Evolutionary conservation across 2,329 filamentous ascomycete genomes (phyloP).

Genomic region (Colletotrichum liaoningense): DNA sequence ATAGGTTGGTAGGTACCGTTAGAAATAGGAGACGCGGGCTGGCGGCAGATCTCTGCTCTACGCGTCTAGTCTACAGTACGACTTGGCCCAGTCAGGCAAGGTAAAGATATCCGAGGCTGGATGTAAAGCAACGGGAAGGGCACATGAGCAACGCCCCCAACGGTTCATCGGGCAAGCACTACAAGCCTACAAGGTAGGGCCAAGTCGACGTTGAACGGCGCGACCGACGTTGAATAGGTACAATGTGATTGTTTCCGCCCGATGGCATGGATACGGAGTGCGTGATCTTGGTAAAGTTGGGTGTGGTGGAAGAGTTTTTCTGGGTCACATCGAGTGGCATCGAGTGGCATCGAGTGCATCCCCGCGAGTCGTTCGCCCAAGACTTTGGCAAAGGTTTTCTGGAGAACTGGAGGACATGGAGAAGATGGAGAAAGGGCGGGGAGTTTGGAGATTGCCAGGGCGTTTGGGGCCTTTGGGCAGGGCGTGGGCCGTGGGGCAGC

Average conservation of each 20-base stretch:
- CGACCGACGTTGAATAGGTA: neutral
- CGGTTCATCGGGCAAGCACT: neutral
- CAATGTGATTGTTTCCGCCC: neutral
- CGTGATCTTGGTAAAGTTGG: neutral
- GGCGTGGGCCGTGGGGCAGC: neutral
- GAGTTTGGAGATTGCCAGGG: neutral
- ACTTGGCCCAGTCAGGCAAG: neutral
- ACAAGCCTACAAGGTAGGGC: neutral
- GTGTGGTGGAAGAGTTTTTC: slow-evolving; percentile 9
- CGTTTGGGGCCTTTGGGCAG: neutral
- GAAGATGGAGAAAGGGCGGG: slow-evolving; percentile 7
- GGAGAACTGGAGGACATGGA: slow-evolving; percentile 18
- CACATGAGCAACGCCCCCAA: slow-evolving; percentile 10
- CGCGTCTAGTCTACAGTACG: neutral
- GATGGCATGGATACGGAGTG: neutral
- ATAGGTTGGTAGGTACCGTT: too few species aligned
- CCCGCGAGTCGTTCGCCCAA: slow-evolving; percentile 21
- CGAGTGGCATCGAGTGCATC: neutral
- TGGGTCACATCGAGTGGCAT: neutral
- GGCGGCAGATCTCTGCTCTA: neutral
- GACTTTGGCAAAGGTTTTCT: slow-evolving; percentile 27
- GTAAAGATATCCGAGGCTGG: neutral
- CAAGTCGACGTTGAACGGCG: neutral
- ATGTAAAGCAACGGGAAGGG: neutral
- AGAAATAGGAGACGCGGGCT: neutral